phyloP scores from a whole-genome alignment of 257 asterid genomes.

The Solanum bulbocastanum region DNA sequence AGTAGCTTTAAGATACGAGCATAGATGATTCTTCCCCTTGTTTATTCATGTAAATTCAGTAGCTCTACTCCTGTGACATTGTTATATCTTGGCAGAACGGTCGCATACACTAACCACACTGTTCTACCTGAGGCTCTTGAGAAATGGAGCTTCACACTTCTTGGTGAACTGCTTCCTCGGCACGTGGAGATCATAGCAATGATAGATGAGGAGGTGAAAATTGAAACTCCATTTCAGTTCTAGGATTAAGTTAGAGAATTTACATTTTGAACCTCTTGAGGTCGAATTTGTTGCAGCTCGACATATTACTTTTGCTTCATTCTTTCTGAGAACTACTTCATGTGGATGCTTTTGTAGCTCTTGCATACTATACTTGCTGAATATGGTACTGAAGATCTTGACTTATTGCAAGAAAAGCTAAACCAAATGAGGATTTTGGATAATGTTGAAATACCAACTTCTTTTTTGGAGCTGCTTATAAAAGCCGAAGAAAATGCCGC shows the following conservation, averaged over 20 bases:
- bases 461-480: constrained; percentile 23
- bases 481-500: neutral
- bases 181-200: constrained; percentile 74
- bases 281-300: neutral
- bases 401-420: constrained; percentile 47
- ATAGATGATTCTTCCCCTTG: neutral
- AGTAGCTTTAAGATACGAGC: neutral
- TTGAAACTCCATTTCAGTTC: constrained; percentile 2
- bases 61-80: neutral
- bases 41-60: neutral
- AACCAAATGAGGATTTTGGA: constrained; percentile 65
- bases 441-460: constrained; percentile 57
- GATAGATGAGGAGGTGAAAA: constrained; percentile 69
- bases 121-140: constrained; percentile 88
- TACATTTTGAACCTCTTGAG: constrained; percentile 11
- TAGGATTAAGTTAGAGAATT: constrained; percentile 8
- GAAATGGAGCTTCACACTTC: constrained; percentile 75
- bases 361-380: constrained; percentile 49
- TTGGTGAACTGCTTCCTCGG: constrained; percentile 72
- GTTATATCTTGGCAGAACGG: constrained; percentile 44
- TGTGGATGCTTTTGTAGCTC: constrained; percentile 20
- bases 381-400: constrained; percentile 46
- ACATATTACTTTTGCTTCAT: neutral
- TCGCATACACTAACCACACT: constrained; percentile 85
- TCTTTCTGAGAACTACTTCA: neutral